Conservation (phyloP, 805 yeast species). For the Wickerhamiella kurtzmanii region DNA sequence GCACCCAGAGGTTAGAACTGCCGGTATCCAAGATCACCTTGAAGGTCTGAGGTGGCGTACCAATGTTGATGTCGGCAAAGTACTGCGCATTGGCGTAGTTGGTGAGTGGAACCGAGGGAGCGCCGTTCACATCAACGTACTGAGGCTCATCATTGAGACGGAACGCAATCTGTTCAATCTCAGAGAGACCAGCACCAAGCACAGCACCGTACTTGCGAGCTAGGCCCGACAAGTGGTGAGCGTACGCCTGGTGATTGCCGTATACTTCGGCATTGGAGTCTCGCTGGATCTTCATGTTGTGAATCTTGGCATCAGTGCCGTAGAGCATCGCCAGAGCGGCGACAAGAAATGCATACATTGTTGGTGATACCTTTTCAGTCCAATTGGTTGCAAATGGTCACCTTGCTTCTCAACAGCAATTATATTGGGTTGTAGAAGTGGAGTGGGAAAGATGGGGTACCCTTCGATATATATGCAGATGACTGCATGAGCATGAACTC, state of each 20-base stretch:
- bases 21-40: slow-evolving; percentile 96
- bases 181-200: slow-evolving; percentile 3
- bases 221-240: slow-evolving; percentile 15
- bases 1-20: slow-evolving; percentile 94
- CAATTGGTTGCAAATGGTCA: too few species aligned
- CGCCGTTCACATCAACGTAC: slow-evolving; percentile 6
- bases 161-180: slow-evolving; percentile 7
- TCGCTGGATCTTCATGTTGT: slow-evolving; percentile 14
- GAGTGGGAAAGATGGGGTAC: not conserved
- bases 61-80: slow-evolving; percentile 78
- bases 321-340: slow-evolving; percentile 15
- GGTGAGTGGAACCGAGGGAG: slow-evolving; percentile 53
- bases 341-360: slow-evolving; percentile 6
- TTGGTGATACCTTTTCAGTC: not conserved
- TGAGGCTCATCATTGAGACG: slow-evolving; percentile 9
- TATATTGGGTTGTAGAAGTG: too few species aligned
- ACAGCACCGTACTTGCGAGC: slow-evolving; percentile 18
- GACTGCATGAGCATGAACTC: not conserved
- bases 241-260: slow-evolving; percentile 14
- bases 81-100: slow-evolving; percentile 95
- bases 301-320: slow-evolving; percentile 17
- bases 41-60: slow-evolving; percentile 87
- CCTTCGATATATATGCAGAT: not conserved
- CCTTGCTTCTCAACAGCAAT: too few species aligned
- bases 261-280: slow-evolving; percentile 12